phyloP scores from a whole-genome alignment of 768 basidiomycete species.

The Lactarius hengduanensis region DNA sequence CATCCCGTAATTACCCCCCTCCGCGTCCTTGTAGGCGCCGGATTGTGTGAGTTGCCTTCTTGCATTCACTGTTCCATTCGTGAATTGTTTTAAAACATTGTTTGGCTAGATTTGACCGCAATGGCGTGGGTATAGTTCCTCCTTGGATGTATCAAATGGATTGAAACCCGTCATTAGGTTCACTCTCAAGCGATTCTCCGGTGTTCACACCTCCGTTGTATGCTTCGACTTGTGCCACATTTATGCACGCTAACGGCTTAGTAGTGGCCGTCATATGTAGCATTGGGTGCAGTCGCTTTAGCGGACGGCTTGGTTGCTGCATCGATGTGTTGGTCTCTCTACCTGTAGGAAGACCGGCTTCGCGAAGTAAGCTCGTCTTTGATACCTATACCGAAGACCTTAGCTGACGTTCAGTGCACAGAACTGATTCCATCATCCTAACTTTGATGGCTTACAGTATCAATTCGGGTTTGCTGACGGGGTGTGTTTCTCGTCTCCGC shows the following conservation, averaged over 20 bases:
- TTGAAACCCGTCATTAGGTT: slow-evolving; percentile 23
- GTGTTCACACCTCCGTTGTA: slow-evolving; percentile 37
- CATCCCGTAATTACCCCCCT: background rate
- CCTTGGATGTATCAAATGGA: background rate
- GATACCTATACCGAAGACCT: background rate
- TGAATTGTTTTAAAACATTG: background rate
- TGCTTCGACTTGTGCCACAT: slow-evolving; percentile 22
- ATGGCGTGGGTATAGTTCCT: slow-evolving; percentile 40
- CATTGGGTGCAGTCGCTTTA: slow-evolving; percentile 46
- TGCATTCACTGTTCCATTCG: background rate
- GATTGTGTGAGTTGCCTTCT: slow-evolving; percentile 29
- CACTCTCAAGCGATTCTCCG: slow-evolving; percentile 37
- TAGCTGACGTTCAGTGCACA: slow-evolving; percentile 10
- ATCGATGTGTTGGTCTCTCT: slow-evolving; percentile 49
- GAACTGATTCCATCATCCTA: slow-evolving; percentile 33
- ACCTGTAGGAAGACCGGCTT: slow-evolving; percentile 49
- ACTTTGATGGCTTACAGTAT: slow-evolving; percentile 34
- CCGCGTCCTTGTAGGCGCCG: slow-evolving; percentile 25
- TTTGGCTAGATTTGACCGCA: slow-evolving; percentile 44
- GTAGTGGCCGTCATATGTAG: slow-evolving; percentile 51
- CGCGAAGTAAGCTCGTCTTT: slow-evolving; percentile 35
- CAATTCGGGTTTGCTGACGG: slow-evolving; percentile 32
- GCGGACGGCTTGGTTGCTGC: slow-evolving; percentile 50
- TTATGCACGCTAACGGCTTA: background rate
- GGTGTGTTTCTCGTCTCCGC: slow-evolving; percentile 21